Evolutionary conservation across 768 basidiomycete genomes (phyloP).

Genomic region (Rhizopogon vinicolor): DNA sequence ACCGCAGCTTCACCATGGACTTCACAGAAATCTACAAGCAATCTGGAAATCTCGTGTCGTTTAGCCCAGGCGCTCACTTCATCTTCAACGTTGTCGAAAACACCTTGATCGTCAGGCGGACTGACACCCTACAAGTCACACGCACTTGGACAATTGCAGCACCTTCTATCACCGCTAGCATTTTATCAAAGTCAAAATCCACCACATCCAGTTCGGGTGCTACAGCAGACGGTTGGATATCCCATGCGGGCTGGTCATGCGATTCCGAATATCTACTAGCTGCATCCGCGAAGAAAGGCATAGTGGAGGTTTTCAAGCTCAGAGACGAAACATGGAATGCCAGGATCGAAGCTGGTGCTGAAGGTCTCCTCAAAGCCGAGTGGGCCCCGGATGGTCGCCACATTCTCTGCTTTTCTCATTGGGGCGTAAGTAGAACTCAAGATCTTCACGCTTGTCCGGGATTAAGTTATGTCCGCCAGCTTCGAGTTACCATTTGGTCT

Average conservation of each 20-base stretch:
- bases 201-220: conserved; percentile 20
- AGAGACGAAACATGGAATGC: conserved; percentile 77
- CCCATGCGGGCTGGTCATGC: conserved; percentile 80
- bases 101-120: conserved; percentile 76
- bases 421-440: conserved; percentile 64
- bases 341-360: conserved; percentile 74
- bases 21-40: conserved; percentile 86
- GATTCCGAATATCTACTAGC: conserved; percentile 87
- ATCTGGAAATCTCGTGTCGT: conserved; percentile 61
- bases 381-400: conserved; percentile 87
- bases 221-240: conserved; percentile 43
- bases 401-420: conserved; percentile 87
- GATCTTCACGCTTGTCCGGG: not conserved
- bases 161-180: conserved; percentile 44
- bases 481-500: conserved; percentile 86
- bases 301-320: conserved; percentile 76
- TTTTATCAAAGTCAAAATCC: conserved; percentile 30
- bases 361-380: conserved; percentile 82
- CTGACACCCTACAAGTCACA: conserved; percentile 79
- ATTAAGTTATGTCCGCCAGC: conserved; percentile 35
- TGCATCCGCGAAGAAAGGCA: conserved; percentile 64
- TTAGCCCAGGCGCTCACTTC: conserved; percentile 86
- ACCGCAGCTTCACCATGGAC: conserved; percentile 47
- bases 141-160: conserved; percentile 72
- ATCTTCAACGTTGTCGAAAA: conserved; percentile 77